phyloP scores from a whole-genome alignment of 192 early-diverging fungal species.

The Backusella australiensis region DNA sequence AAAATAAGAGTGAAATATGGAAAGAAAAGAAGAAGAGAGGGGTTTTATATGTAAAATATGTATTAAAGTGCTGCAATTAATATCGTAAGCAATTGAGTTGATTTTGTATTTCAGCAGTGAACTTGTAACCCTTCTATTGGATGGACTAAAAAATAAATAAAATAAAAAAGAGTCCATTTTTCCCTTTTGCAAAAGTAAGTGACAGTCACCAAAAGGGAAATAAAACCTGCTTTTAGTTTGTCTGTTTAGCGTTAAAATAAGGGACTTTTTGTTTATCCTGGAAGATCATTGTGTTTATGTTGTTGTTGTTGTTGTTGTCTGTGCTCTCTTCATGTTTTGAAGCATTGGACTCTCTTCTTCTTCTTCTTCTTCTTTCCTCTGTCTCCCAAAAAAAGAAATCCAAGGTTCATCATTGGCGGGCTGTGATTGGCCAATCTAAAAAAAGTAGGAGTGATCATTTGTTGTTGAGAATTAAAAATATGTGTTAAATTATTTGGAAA shows the following conservation, averaged over 20 bases:
- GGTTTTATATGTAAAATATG: too few species aligned
- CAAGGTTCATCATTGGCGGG: too few species aligned
- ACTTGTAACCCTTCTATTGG: conserved; percentile 2
- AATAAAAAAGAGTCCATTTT: background rate
- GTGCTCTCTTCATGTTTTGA: too few species aligned
- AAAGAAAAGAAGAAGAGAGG: background rate
- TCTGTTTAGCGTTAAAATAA: too few species aligned
- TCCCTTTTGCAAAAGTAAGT: background rate
- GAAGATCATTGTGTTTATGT: too few species aligned
- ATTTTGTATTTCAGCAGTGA: background rate
- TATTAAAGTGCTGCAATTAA: background rate
- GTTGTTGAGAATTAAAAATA: conserved; percentile 3
- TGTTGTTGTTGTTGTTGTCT: too few species aligned
- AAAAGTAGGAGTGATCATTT: background rate
- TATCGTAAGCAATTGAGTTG: background rate
- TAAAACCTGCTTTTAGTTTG: background rate
- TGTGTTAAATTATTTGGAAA: background rate
- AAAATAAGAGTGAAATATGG: background rate
- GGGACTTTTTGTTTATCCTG: too few species aligned
- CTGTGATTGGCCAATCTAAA: too few species aligned
- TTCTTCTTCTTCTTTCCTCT: too few species aligned
- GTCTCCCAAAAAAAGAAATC: too few species aligned
- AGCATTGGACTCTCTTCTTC: too few species aligned
- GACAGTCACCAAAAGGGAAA: background rate
- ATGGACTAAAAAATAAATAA: background rate